phyloP scores from a whole-genome alignment of 2,329 filamentous ascomycete species.

The Ceratocystis eucalypticola region DNA sequence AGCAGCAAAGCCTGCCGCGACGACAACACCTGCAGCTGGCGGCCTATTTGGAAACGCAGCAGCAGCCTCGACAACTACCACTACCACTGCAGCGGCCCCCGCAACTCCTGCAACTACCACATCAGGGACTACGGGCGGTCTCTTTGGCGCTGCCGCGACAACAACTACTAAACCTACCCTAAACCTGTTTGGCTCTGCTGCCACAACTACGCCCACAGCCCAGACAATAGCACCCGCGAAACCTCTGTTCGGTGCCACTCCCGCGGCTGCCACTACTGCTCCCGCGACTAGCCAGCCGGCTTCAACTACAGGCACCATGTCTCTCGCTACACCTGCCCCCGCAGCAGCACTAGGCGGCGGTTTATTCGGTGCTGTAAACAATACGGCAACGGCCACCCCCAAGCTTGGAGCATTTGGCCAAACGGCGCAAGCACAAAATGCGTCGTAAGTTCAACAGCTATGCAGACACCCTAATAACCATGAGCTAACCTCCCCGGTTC shows the following conservation, averaged over 20 bases:
- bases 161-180: conserved; percentile 23
- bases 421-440: conserved; percentile 1
- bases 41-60: conserved; percentile 28
- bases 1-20: conserved; percentile 22
- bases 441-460: neutral
- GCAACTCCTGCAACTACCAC: conserved; percentile 16
- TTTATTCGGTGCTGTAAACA: conserved; percentile 13
- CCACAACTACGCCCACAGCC: conserved; percentile 20
- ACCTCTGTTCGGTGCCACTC: conserved; percentile 19
- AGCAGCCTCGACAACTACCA: conserved; percentile 21
- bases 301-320: neutral
- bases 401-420: conserved; percentile 11
- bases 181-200: conserved; percentile 26
- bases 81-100: neutral
- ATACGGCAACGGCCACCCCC: conserved; percentile 3
- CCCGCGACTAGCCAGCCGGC: conserved; percentile 19
- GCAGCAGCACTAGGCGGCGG: conserved; percentile 21
- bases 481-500: neutral
- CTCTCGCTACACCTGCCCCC: conserved; percentile 1
- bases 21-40: conserved; percentile 26
- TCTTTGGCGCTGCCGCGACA: conserved; percentile 27
- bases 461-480: neutral
- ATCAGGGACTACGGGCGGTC: conserved; percentile 26
- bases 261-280: neutral
- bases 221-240: conserved; percentile 19